Evolutionary conservation across 805 yeast species (phyloP).

Genomic region (Lipomyces chichibuensis): DNA sequence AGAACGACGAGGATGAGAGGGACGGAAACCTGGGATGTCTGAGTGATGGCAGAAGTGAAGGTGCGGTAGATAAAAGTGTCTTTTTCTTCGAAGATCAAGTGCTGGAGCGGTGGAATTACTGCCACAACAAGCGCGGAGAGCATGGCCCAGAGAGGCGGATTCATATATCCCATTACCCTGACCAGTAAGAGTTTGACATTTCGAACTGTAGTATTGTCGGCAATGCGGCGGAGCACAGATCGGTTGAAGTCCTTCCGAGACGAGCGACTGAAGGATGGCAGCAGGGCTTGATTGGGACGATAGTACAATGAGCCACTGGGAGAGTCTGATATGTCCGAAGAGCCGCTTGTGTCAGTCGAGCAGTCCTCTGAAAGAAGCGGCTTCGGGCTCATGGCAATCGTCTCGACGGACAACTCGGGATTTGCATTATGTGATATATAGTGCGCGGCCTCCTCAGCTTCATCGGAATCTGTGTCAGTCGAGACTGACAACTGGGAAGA

Average conservation of each 20-base stretch:
- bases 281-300: neutral
- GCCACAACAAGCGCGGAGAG: slow-evolving; percentile 62
- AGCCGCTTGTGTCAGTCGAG: neutral
- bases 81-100: slow-evolving; percentile 49
- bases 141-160: slow-evolving; percentile 70
- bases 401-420: slow-evolving; percentile 17
- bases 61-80: slow-evolving; percentile 56
- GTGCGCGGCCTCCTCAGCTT: slow-evolving; percentile 13
- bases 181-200: neutral
- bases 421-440: slow-evolving; percentile 17
- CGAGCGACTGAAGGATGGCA: neutral
- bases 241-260: neutral
- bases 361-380: slow-evolving; percentile 28
- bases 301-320: neutral
- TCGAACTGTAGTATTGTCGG: neutral
- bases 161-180: slow-evolving; percentile 52
- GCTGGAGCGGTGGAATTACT: slow-evolving; percentile 54
- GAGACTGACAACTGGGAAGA: slow-evolving; percentile 1
- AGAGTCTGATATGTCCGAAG: neutral
- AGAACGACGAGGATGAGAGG: slow-evolving; percentile 64
- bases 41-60: slow-evolving; percentile 55
- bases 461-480: slow-evolving; percentile 5
- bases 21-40: slow-evolving; percentile 61
- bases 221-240: neutral
- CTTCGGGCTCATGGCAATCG: slow-evolving; percentile 25